Evolutionary conservation across 148 eudicot species (phyloP).

Genomic region (Fagopyrum tataricum): DNA sequence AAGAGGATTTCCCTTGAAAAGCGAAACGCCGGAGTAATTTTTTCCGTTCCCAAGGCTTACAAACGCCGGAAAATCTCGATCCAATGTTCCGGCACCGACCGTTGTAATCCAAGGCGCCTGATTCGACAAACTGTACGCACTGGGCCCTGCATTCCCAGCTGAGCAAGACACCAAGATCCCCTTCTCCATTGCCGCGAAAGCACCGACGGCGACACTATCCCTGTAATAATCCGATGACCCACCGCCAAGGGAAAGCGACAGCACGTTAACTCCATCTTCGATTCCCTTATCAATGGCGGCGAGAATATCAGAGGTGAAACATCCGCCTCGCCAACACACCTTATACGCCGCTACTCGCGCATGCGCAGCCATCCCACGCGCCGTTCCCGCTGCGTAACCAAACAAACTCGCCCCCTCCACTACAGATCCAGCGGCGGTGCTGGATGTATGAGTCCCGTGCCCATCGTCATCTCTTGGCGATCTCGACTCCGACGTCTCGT

Average conservation of each 20-base stretch:
- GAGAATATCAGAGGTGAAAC: conserved; percentile 53
- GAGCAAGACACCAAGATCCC: conserved; percentile 56
- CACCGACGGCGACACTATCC: conserved; percentile 52
- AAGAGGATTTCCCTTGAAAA: conserved; percentile 31
- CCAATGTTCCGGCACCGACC: conserved; percentile 63
- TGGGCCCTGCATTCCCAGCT: conserved; percentile 60
- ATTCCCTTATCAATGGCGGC: conserved; percentile 52
- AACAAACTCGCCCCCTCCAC: conserved; percentile 39
- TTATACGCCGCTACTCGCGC: conserved; percentile 56
- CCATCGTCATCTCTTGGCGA: conserved; percentile 64
- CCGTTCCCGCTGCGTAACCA: conserved; percentile 53
- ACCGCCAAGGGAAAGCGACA: conserved; percentile 54
- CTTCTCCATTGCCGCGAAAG: conserved; percentile 57
- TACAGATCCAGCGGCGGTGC: conserved; percentile 48
- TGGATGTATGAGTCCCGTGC: conserved; percentile 65
- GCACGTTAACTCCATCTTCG: conserved; percentile 42
- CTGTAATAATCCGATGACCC: conserved; percentile 40
- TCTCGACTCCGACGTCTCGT: conserved; percentile 32
- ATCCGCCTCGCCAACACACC: conserved; percentile 57
- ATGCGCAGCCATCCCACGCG: conserved; percentile 57
- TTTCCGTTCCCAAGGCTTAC: conserved; percentile 32
- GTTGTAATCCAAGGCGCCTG: conserved; percentile 71
- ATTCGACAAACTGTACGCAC: conserved; percentile 34
- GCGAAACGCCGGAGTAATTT: conserved; percentile 44
- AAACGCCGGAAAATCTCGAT: conserved; percentile 55